A percentile compares a stretch with the other conserved stretches of the same genome.
These are phyloP conservation scores for Parasarocladium wereldwijsianum DNA, from an alignment of 2,329 filamentous ascomycete genomes.

Conservation along the genomic window DNA sequence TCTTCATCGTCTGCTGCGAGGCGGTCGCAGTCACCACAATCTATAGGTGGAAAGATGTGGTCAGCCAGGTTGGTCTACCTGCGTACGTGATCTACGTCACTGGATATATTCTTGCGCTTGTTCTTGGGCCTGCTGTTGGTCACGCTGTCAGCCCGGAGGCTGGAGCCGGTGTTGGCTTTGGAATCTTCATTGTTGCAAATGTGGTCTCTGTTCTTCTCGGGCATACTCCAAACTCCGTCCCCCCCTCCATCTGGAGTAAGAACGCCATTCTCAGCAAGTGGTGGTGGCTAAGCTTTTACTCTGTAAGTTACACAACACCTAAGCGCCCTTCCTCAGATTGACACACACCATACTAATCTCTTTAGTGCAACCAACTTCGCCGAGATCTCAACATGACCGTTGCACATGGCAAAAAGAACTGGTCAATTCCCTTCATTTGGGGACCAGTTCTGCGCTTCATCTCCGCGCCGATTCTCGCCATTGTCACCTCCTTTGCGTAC, in stretches of 20 bases:
- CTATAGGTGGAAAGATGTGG: conserved; percentile 34
- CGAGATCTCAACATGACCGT: conserved; percentile 35
- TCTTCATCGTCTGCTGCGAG: conserved; percentile 39
- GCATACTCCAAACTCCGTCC: conserved; percentile 20
- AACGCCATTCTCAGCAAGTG: conserved; percentile 23
- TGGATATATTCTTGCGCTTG: conserved; percentile 31
- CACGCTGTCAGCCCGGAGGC: conserved; percentile 24
- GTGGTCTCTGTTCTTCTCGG: conserved; percentile 20
- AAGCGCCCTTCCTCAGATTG: background rate
- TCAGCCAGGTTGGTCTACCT: conserved; percentile 22
- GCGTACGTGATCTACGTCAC: conserved; percentile 27
- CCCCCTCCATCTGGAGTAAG: conserved; percentile 25
- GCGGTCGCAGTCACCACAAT: conserved; percentile 35
- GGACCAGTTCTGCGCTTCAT: conserved; percentile 9
- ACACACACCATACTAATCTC: conserved; percentile 11
- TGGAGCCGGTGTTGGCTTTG: conserved; percentile 33
- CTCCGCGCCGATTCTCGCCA: conserved; percentile 9
- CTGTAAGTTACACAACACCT: conserved; percentile 23
- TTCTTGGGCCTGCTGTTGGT: conserved; percentile 30
- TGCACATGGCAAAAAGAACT: conserved; percentile 26
- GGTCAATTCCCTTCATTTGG: conserved; percentile 8
- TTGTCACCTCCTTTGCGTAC: conserved; percentile 9
- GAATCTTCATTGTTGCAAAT: conserved; percentile 25
- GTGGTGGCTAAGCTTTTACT: conserved; percentile 38
- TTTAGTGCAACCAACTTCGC: conserved; percentile 26